Conservation (phyloP, 2,329 filamentous ascomycete genomes). For the Nemania sp. region DNA sequence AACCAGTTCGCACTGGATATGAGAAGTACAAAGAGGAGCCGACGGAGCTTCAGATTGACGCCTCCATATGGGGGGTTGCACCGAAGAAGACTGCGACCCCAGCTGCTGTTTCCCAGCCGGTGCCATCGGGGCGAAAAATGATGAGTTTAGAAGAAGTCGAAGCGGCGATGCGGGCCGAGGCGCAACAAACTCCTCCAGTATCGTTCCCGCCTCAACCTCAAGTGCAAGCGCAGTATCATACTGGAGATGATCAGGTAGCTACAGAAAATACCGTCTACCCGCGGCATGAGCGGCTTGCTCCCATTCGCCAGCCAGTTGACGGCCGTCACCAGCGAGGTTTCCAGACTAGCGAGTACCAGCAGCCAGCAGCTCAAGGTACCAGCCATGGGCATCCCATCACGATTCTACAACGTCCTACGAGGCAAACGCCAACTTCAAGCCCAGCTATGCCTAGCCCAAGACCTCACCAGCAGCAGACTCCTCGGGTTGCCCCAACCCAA, state of each 20-base stretch:
- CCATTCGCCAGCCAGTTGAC: conserved; percentile 36
- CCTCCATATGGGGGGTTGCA: conserved; percentile 85
- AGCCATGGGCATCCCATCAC: conserved; percentile 55
- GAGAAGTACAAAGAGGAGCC: conserved; percentile 89
- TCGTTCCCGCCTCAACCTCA: conserved; percentile 42
- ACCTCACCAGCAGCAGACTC: conserved; percentile 41
- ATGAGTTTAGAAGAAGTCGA: conserved; percentile 98
- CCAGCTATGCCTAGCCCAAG: conserved; percentile 40
- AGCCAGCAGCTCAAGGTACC: conserved; percentile 36
- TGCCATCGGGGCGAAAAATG: conserved; percentile 67
- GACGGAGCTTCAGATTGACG: conserved; percentile 88
- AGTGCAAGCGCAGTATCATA: conserved; percentile 32
- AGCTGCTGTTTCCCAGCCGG: conserved; percentile 28
- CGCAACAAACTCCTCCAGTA: conserved; percentile 49
- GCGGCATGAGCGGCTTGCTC: conserved; percentile 36
- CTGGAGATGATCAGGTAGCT: conserved; percentile 27
- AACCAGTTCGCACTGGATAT: conserved; percentile 78
- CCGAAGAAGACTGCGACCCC: conserved; percentile 58
- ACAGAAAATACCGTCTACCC: conserved; percentile 35
- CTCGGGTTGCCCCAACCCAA: conserved; percentile 63
- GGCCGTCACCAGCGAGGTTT: conserved; percentile 34
- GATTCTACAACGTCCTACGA: conserved; percentile 58
- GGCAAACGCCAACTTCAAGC: conserved; percentile 42
- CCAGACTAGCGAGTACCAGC: conserved; percentile 32
- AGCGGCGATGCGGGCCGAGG: conserved; percentile 80